Base-by-base conservation (phyloP, 2,329 filamentous ascomycete genomes). In the Xylaria sp. region DNA sequence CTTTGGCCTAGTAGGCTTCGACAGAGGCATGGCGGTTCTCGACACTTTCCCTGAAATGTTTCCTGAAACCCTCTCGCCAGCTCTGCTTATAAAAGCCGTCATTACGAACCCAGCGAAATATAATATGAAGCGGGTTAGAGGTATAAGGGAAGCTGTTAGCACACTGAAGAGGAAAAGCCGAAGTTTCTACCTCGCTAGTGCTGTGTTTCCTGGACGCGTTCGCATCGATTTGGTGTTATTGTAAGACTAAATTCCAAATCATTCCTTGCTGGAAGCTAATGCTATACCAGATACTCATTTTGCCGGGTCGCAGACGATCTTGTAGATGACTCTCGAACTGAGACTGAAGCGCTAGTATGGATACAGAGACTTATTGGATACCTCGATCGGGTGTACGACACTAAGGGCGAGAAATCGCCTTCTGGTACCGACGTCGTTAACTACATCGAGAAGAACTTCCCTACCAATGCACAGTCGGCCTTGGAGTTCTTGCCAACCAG, bases 291-390 rank as follows among this genome's bases (percentile, higher is more conserved):
- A 4, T 93, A 93, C 75, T 91, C 90, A 0, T 93, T 92, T 76
- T 93, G 91, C 73, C 85, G 91, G 11, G 87, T 92, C 10, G 90
- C 90, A 1, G 92, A 93, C 76, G 91, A 93, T 73, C 81, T 93
- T 4, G 86, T 93, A 9, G 91, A 93, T 72, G 86, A 92, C 67
- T 87, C 91, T 0, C 73, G 80, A 1, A 83, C 82, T 1, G 76
- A 81, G 0, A 75, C 81, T 0, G 87, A 90, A 72, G 88, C 89
- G 6, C 79, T 80, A 31, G 73, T 79, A 9, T 92, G 89, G 86
- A 87, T 92, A 54, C 76, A 79, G 17, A 89, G 87, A 74, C 81
- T 92, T 23, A 83, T 83, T 28, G 77, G 79, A 3, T 91, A 88
- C 71, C 81, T 92, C 7, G 82, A 88, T 62, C 75, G 88, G 6